Evolutionary conservation across 2,329 filamentous ascomycete species (phyloP).

Genomic region (Rasamsonia emersonii): DNA sequence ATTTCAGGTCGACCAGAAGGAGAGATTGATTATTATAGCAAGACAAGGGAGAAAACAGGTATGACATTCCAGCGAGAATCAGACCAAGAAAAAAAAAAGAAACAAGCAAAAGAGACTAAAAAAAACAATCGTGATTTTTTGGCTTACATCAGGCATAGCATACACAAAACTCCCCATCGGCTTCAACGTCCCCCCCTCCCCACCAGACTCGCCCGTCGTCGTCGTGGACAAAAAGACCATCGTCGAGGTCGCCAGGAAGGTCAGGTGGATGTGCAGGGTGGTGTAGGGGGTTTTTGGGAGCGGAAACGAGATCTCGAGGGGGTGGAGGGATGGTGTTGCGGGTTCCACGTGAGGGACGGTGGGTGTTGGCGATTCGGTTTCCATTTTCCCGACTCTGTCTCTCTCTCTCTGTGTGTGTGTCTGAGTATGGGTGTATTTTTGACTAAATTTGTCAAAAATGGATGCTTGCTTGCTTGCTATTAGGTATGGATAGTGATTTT

Average conservation of each 20-base stretch:
- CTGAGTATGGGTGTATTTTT: too few relatives aligned
- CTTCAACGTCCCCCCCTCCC: slow-evolving; percentile 25
- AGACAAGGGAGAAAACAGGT: slow-evolving; percentile 5
- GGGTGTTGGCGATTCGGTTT: slow-evolving; percentile 7
- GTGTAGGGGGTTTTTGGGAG: slow-evolving; percentile 49
- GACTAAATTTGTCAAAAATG: too few relatives aligned
- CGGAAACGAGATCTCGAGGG: slow-evolving; percentile 49
- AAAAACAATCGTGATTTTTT: too few relatives aligned
- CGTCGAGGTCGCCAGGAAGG: slow-evolving; percentile 42
- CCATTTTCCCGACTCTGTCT: too few relatives aligned
- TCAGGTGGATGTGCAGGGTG: slow-evolving; percentile 52
- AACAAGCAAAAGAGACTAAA: not conserved
- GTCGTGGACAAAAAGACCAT: slow-evolving; percentile 52
- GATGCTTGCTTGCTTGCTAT: too few relatives aligned
- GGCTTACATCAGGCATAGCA: slow-evolving; percentile 76
- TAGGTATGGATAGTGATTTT: too few relatives aligned
- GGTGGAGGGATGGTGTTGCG: slow-evolving; percentile 25
- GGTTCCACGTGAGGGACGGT: slow-evolving; percentile 12
- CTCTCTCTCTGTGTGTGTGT: too few relatives aligned
- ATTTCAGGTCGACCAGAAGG: too few relatives aligned
- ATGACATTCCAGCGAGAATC: too few relatives aligned
- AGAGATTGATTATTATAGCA: too few relatives aligned
- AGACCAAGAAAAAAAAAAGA: slow-evolving; percentile 3
- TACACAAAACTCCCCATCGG: slow-evolving; percentile 87
- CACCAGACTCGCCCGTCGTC: slow-evolving; percentile 32